phyloP scores from a whole-genome alignment of 2,329 filamentous ascomycete species.

The Aspergillus sp. region DNA sequence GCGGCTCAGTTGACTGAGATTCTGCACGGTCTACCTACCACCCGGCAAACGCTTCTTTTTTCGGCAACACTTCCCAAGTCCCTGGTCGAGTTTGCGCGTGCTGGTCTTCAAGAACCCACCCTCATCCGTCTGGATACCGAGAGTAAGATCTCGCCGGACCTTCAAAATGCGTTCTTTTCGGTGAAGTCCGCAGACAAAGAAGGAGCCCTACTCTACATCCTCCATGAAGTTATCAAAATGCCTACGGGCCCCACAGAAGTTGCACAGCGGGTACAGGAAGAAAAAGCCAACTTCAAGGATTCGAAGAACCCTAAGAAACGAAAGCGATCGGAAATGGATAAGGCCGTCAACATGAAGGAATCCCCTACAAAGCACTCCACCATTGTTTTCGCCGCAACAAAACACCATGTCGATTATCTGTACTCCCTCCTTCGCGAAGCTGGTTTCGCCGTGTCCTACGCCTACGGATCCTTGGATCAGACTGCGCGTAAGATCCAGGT shows the following conservation, averaged over 20 bases:
- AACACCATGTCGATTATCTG: slow-evolving; percentile 96
- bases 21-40: slow-evolving; percentile 78
- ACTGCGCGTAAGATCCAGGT: slow-evolving; percentile 90
- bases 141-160: slow-evolving; percentile 90
- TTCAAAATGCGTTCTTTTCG: slow-evolving; percentile 93
- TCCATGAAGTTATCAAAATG: slow-evolving; percentile 91
- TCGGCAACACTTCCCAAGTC: slow-evolving; percentile 93
- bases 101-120: slow-evolving; percentile 87
- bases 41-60: slow-evolving; percentile 87
- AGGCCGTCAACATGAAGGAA: slow-evolving; percentile 56
- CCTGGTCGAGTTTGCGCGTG: slow-evolving; percentile 91
- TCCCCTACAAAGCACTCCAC: slow-evolving; percentile 88
- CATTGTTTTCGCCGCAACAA: slow-evolving; percentile 91
- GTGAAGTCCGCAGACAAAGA: slow-evolving; percentile 94
- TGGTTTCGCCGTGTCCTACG: slow-evolving; percentile 88
- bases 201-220: slow-evolving; percentile 80
- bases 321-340: slow-evolving; percentile 49
- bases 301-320: slow-evolving; percentile 46
- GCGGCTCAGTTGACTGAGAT: slow-evolving; percentile 91
- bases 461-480: slow-evolving; percentile 92
- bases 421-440: slow-evolving; percentile 73
- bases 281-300: slow-evolving; percentile 42
- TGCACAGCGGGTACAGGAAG: slow-evolving; percentile 44
- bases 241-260: slow-evolving; percentile 65
- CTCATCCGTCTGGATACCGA: slow-evolving; percentile 90